Base-by-base conservation (phyloP, 768 basidiomycete genomes). In the Lentinula raphanica region DNA sequence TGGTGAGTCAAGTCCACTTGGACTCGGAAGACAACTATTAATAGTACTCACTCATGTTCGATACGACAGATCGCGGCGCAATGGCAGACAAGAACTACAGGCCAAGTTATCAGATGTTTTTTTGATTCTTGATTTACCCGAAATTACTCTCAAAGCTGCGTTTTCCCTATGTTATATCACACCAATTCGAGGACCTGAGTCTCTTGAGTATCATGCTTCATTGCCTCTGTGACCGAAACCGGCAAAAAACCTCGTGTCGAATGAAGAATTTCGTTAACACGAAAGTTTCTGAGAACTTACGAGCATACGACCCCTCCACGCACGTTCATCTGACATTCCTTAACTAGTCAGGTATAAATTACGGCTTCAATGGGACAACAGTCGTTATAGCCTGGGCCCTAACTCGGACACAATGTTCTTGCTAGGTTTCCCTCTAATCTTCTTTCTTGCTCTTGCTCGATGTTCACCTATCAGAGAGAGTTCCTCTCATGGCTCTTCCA, bases 1-100 rank as follows among this genome's bases (percentile, higher is more conserved):
- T 48, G 42, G 55, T 56, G 44, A 23, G 44, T 35, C n/a, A n/a
- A n/a, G n/a, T 21, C 12, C n/a, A 28, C 9, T n/a, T 13, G 35
- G n/a, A 35, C 12, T 27, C 2, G n/a, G 27, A 11, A n/a, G 19
- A 40, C 12, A 9, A 32, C 17, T 54, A 27, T 6, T 38, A 25
- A 17, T 21, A 56, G 55, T 48, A 56, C 5, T n/a, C n/a, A n/a
- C n/a, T n/a, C n/a, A n/a, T 29, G 55, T 46, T 9, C 55, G 46
- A 42, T 48, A 56, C 17, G 42, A 56, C 44, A 39, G 5, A 32
- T 11, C n/a, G n/a, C n/a, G n/a, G n/a, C n/a, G n/a, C n/a, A n/a
- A n/a, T n/a, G n/a, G n/a, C n/a, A n/a, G n/a, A n/a, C n/a, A n/a
- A n/a, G n/a, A n/a, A n/a, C n/a, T n/a, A n/a, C n/a, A n/a, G n/a